phyloP scores from a whole-genome alignment of 768 basidiomycete species.

The Lactarius hatsudake region DNA sequence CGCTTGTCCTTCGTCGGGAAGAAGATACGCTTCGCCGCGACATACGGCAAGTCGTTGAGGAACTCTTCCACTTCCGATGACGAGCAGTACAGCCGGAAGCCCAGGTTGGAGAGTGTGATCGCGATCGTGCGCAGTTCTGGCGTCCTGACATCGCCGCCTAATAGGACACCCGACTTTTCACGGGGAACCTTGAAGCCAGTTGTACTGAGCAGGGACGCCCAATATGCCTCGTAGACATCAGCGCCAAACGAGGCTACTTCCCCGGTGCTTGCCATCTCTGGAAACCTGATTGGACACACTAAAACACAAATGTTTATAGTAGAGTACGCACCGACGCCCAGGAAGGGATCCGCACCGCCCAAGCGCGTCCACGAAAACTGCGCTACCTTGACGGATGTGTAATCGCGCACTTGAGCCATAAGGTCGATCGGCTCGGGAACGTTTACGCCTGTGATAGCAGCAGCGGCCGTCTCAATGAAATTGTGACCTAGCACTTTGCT shows the following conservation, averaged over 20 bases:
- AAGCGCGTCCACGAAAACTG: conserved; percentile 98
- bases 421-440: conserved; percentile 90
- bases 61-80: conserved; percentile 75
- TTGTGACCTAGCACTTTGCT: conserved; percentile 97
- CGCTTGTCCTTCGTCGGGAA: conserved; percentile 98
- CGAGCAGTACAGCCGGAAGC: conserved; percentile 95
- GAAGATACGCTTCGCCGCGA: conserved; percentile 83
- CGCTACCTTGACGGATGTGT: conserved; percentile 94
- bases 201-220: conserved; percentile 90
- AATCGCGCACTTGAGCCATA: conserved; percentile 86
- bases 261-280: conserved; percentile 98
- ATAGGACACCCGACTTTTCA: conserved; percentile 79
- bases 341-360: conserved; percentile 93
- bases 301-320: background rate
- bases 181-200: conserved; percentile 94
- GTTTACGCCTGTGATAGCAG: conserved; percentile 79
- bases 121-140: conserved; percentile 87
- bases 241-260: conserved; percentile 96
- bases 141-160: conserved; percentile 86
- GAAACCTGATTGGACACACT: conserved; percentile 13
- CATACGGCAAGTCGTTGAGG: conserved; percentile 74
- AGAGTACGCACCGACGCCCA: conserved; percentile 76
- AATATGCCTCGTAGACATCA: conserved; percentile 93
- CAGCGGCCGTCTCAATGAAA: conserved; percentile 92
- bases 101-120: conserved; percentile 74